Base-by-base conservation (phyloP, 345 rosid genomes). In the Gossypium turneri region DNA sequence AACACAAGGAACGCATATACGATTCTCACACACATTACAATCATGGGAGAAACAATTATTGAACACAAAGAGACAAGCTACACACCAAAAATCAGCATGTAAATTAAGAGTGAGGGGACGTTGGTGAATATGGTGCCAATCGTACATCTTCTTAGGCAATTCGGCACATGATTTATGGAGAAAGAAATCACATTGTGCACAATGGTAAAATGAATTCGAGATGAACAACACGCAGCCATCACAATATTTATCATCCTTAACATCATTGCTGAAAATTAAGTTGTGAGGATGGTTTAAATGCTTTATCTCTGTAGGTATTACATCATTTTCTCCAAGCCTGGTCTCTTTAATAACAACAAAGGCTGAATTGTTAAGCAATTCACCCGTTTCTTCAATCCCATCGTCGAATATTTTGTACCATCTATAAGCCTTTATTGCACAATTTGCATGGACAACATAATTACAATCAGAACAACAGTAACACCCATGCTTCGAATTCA, bases 11-110 rank as follows among this genome's bases (percentile, higher is more conserved):
- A 52, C 3, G 10, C 57, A 52, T 0, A 0, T 0, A 25, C 3
- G 27, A 2, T 27, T 0, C 2, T 17, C 2, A 17, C 20, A 52
- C 3, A 52, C 3, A 16, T 52, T 17, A 17, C 57, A 52, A 15
- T 52, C 17, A 7, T 52, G 17, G 57, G 57, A 19, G 7, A 52
- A 52, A 17, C 22, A 19, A 7, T 8, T 4, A 52, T 17, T 16
- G 57, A 52, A 52, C 57, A 2, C 29, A 27, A 27, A 27, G 3
- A 0, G 0, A 25, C 27, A 25, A 2, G 0, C 2, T 2, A 0
- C 0, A 27, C 17, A 27, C 0, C 0, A 27, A 27, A 27, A 27
- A 27, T 5, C 0, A 27, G n/a, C 22, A 53, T 2, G 20, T 53
- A 53, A 53, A n/a, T 2, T 53, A 9, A 53, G n/a, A 0, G 22